Conservation (phyloP, 495 filamentous ascomycete genomes). For the Friedmanniomyces simplex region DNA sequence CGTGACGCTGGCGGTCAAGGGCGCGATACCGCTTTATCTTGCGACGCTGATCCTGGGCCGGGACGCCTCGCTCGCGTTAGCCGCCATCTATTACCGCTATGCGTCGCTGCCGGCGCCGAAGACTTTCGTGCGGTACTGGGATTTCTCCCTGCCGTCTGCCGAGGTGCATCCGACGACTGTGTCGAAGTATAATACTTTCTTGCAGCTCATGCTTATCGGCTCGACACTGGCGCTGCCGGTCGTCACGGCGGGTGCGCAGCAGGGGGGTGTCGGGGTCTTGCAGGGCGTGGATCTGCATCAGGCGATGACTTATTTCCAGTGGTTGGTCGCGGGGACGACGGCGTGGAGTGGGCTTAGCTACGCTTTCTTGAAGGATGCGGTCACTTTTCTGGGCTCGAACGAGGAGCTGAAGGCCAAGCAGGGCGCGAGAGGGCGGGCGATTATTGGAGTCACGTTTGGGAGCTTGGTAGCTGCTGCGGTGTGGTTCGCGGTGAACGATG, state of each 20-base stretch:
- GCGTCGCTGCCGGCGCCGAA: constrained; percentile 87
- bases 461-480: constrained; percentile 22
- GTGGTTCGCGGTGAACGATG: constrained; percentile 17
- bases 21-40: constrained; percentile 71
- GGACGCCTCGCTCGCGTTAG: constrained; percentile 74
- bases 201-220: constrained; percentile 34
- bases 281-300: constrained; percentile 18
- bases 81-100: constrained; percentile 91
- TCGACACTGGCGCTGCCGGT: constrained; percentile 27
- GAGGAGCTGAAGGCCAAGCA: constrained; percentile 33
- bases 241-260: constrained; percentile 9
- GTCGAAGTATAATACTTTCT: constrained; percentile 54
- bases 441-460: constrained; percentile 32
- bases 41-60: constrained; percentile 81
- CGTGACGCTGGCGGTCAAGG: constrained; percentile 69
- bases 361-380: constrained; percentile 28
- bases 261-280: constrained; percentile 7
- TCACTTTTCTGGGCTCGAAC: constrained; percentile 32
- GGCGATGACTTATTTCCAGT: constrained; percentile 24
- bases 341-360: constrained; percentile 34
- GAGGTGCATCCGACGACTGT: constrained; percentile 88
- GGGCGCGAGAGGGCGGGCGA: constrained; percentile 29
- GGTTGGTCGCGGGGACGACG: constrained; percentile 32
- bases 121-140: constrained; percentile 91
- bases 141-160: constrained; percentile 84